Conservation (phyloP, 2,329 filamentous ascomycete genomes). For the Botrytis tulipae region DNA sequence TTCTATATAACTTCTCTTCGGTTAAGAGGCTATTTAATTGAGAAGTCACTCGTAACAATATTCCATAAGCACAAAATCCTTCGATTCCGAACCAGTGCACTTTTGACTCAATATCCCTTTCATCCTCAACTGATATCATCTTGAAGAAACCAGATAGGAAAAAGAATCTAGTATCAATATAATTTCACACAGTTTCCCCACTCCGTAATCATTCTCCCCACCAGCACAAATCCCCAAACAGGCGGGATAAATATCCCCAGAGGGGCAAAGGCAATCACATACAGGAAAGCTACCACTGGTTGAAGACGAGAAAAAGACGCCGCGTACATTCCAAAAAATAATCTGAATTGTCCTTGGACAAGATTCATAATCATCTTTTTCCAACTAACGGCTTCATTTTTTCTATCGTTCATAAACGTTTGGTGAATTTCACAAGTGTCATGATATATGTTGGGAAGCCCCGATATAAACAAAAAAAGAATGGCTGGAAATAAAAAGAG, state of each 20-base stretch:
- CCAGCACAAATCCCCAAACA: conserved; percentile 6
- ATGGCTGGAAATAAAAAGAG: neutral
- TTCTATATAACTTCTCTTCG: rapidly evolving
- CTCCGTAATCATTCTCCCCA: neutral
- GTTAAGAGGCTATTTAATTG: neutral
- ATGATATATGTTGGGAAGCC: neutral
- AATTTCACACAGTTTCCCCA: conserved; percentile 3
- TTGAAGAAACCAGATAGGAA: neutral
- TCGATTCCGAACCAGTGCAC: neutral
- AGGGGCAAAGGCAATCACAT: neutral
- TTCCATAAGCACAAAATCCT: too few relatives aligned
- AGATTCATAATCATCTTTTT: neutral
- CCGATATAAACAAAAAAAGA: neutral
- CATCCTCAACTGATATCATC: neutral
- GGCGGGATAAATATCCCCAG: neutral
- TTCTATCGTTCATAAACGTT: too few relatives aligned
- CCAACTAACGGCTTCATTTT: neutral
- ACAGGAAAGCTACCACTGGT: too few relatives aligned
- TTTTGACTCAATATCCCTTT: neutral
- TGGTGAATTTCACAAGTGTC: rapidly evolving
- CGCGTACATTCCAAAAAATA: too few relatives aligned
- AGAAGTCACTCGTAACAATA: neutral
- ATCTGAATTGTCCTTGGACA: too few relatives aligned
- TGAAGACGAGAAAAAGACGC: too few relatives aligned
- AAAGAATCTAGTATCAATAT: neutral